Base-by-base conservation (phyloP, 1,284 basidiomycete species). In the Fomes fomentarius region DNA sequence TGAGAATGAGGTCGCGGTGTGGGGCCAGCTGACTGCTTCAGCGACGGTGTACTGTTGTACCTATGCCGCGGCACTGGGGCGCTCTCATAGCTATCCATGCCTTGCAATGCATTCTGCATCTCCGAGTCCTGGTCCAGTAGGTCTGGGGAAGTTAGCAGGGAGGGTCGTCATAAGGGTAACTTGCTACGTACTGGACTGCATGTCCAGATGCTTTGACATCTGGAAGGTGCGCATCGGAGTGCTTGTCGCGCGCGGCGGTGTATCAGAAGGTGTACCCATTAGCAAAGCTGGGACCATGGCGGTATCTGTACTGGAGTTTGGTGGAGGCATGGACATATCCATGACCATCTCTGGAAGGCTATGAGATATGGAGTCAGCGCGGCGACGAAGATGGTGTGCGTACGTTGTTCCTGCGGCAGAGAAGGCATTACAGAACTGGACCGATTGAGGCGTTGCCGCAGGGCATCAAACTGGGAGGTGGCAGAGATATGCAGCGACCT, bases 81-180 rank as follows among this genome's bases (percentile, higher is more conserved):
- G 21, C 69, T 71, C 28, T 78, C 80, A 59, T 73, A 80, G 60
- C 77, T 84, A 45, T 84, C 79, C 49, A 81, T 64, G 14, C 74
- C 80, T 34, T 80, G 75, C 66, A 91, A 80, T n/a, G 76, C 82
- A 44, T 81, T 76, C 50, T 83, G 84, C 88, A 91, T 90, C 62
- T 86, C 85, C 2, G 86, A 87, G 63, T 90, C 84, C 49, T 82
- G 78, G 17, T 87, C 86, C 56, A 91, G 68, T 14, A 91, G 75
- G 71, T 91, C 87, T 90, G 11, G 7, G 41, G 26, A 31, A 40
- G 53, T 37, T 4, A 50, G 44, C n/a, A 26, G 11, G 21, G 11
- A 38, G 5, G 38, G 8, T n/a, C 26, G 22, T 10, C 19, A n/a
- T n/a, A n/a, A 21, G 31, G 22, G 4, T 25, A 21, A 14, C 2